Evolutionary conservation across 768 basidiomycete species (phyloP).

Genomic region (Gloeostereum incarnatum): DNA sequence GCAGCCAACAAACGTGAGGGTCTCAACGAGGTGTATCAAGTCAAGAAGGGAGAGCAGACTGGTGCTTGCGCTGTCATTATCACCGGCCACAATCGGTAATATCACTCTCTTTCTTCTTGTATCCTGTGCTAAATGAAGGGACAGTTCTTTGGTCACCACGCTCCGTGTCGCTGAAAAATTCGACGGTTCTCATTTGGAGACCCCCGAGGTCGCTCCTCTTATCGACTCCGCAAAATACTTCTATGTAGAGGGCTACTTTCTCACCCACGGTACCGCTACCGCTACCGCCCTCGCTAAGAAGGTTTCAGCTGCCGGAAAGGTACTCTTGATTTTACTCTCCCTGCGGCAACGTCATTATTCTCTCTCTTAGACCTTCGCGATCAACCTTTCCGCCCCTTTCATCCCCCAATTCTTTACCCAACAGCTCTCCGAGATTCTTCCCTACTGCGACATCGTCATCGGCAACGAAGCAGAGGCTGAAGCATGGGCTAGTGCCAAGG

Average conservation of each 20-base stretch:
- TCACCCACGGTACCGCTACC: slow-evolving; percentile 80
- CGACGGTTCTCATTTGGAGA: slow-evolving; percentile 68
- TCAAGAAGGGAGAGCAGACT: slow-evolving; percentile 80
- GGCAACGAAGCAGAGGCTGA: slow-evolving; percentile 96
- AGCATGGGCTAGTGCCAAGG: slow-evolving; percentile 70
- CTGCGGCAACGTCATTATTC: background rate
- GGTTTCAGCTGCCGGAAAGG: slow-evolving; percentile 71
- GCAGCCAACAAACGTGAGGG: slow-evolving; percentile 90
- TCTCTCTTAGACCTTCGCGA: slow-evolving; percentile 58
- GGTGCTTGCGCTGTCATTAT: slow-evolving; percentile 96
- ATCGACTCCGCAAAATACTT: slow-evolving; percentile 76
- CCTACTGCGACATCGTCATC: slow-evolving; percentile 83
- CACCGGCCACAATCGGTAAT: slow-evolving; percentile 85
- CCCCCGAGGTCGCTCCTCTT: slow-evolving; percentile 64
- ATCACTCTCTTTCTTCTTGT: slow-evolving; percentile 1
- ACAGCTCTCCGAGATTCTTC: slow-evolving; percentile 74
- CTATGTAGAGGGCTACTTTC: slow-evolving; percentile 97
- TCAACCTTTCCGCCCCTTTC: slow-evolving; percentile 97
- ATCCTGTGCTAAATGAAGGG: slow-evolving; percentile 1
- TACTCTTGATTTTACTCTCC: slow-evolving; percentile 13
- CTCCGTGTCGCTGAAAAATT: slow-evolving; percentile 89
- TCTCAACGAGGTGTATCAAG: slow-evolving; percentile 79
- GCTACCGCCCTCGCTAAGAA: slow-evolving; percentile 70
- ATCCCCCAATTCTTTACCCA: slow-evolving; percentile 87
- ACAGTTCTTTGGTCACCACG: slow-evolving; percentile 86